Evolutionary conservation across 2,329 filamentous ascomycete species (phyloP).

Genomic region (Pseudocercospora macadamiae): DNA sequence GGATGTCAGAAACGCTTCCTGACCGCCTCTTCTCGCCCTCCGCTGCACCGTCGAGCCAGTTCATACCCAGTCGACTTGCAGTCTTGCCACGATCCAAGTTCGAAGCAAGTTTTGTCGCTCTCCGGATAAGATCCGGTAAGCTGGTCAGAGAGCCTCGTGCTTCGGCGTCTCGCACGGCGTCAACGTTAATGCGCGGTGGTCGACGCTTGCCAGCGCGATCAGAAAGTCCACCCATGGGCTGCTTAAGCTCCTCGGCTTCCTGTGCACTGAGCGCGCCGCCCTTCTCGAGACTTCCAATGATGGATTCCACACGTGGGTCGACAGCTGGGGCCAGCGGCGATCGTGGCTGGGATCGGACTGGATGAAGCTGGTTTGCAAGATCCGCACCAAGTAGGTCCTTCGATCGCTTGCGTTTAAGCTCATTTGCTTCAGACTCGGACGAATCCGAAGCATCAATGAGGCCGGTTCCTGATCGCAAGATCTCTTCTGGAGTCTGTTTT

Average conservation of each 20-base stretch:
- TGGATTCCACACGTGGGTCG: slow-evolving; percentile 34
- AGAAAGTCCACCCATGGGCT: slow-evolving; percentile 39
- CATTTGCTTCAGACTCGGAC: slow-evolving; percentile 33
- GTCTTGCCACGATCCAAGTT: slow-evolving; percentile 83
- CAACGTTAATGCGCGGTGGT: slow-evolving; percentile 78
- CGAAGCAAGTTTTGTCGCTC: slow-evolving; percentile 82
- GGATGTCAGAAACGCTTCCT: slow-evolving; percentile 64
- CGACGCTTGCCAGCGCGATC: slow-evolving; percentile 47
- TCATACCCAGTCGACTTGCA: slow-evolving; percentile 60
- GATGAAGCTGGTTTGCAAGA: slow-evolving; percentile 19
- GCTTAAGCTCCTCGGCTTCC: slow-evolving; percentile 37
- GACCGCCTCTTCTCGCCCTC: slow-evolving; percentile 45
- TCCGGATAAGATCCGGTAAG: slow-evolving; percentile 83
- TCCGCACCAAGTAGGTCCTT: slow-evolving; percentile 27
- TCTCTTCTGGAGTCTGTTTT: slow-evolving; percentile 29
- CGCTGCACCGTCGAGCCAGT: slow-evolving; percentile 48
- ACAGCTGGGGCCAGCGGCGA: slow-evolving; percentile 31
- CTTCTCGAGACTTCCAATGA: slow-evolving; percentile 36
- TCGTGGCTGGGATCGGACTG: slow-evolving; percentile 22
- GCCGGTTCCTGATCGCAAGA: slow-evolving; percentile 39
- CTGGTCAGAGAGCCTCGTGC: slow-evolving; percentile 88
- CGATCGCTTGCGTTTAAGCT: slow-evolving; percentile 20
- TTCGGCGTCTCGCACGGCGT: slow-evolving; percentile 79
- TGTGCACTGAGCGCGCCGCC: slow-evolving; percentile 37
- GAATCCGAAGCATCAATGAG: slow-evolving; percentile 40